Percentiles rank a stretch among this genome's conserved stretches.
Evolutionary conservation across 2,329 filamentous ascomycete genomes (phyloP).

Genomic region (Clonostachys rhizophaga): DNA sequence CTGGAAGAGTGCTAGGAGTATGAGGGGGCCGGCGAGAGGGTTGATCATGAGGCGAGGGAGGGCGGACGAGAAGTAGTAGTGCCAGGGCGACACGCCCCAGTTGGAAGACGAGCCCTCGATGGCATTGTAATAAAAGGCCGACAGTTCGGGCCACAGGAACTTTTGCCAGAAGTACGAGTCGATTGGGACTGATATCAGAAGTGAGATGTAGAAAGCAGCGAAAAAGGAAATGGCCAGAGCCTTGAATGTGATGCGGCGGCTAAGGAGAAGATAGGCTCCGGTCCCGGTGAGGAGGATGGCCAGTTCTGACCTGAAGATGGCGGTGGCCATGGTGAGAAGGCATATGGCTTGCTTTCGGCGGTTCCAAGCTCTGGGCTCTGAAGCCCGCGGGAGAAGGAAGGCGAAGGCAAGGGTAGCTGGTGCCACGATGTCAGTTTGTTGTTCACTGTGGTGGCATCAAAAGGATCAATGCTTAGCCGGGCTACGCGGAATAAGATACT

Average conservation of each 20-base stretch:
- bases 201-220: slow-evolving; percentile 58
- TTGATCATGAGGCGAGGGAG: slow-evolving; percentile 83
- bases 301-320: slow-evolving; percentile 86
- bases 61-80: slow-evolving; percentile 80
- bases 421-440: neutral
- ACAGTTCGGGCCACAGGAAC: slow-evolving; percentile 83
- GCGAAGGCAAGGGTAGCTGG: slow-evolving; percentile 62
- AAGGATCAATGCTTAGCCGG: neutral
- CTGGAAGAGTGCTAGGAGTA: slow-evolving; percentile 45
- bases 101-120: slow-evolving; percentile 75
- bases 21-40: slow-evolving; percentile 57
- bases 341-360: slow-evolving; percentile 63
- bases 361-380: slow-evolving; percentile 14
- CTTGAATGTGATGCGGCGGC: slow-evolving; percentile 44
- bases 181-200: slow-evolving; percentile 66
- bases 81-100: slow-evolving; percentile 84
- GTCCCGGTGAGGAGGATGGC: slow-evolving; percentile 73
- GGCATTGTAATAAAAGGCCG: slow-evolving; percentile 88
- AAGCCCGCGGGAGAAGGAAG: slow-evolving; percentile 31
- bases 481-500: slow-evolving; percentile 20
- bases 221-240: slow-evolving; percentile 63
- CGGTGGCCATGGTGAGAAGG: slow-evolving; percentile 72
- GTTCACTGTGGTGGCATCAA: neutral
- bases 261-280: slow-evolving; percentile 58
- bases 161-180: slow-evolving; percentile 96